Conservation (phyloP, 345 rosid genomes). For the Populus alba region DNA sequence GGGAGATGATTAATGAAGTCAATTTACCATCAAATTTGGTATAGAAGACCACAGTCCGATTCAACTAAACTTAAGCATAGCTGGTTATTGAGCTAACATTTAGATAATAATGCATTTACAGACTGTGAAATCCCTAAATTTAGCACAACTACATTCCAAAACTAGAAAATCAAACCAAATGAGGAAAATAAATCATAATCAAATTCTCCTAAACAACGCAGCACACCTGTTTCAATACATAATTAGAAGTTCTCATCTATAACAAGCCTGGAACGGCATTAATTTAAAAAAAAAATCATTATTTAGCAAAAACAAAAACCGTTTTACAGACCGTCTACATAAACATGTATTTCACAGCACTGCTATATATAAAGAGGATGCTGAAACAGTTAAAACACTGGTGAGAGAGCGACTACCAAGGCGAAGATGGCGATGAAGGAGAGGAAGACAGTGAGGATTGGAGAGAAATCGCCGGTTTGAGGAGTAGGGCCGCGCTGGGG, state of each 20-base stretch:
- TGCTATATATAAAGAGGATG: background rate
- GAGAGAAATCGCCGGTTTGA: slow-evolving; percentile 30
- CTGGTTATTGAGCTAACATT: background rate
- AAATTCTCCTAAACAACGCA: background rate
- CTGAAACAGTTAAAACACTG: background rate
- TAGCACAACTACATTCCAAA: background rate
- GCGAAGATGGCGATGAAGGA: slow-evolving; percentile 37
- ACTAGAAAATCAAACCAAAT: background rate
- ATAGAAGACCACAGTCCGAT: background rate
- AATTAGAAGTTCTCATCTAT: background rate
- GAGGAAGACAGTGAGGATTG: slow-evolving; percentile 35
- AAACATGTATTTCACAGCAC: background rate
- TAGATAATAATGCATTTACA: background rate
- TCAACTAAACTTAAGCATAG: background rate
- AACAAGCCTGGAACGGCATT: background rate
- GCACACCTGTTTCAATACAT: background rate
- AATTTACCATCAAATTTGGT: background rate
- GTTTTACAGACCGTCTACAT: background rate
- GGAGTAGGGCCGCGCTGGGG: slow-evolving; percentile 27
- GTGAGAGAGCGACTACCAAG: slow-evolving; percentile 32
- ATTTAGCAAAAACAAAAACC: background rate
- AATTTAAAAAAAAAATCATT: background rate
- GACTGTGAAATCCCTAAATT: background rate
- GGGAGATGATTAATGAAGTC: background rate
- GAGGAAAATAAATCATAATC: background rate